These are phyloP conservation scores for Leucoagaricus sp. DNA, from an alignment of 1,284 basidiomycete species.

Conservation along the genomic window DNA sequence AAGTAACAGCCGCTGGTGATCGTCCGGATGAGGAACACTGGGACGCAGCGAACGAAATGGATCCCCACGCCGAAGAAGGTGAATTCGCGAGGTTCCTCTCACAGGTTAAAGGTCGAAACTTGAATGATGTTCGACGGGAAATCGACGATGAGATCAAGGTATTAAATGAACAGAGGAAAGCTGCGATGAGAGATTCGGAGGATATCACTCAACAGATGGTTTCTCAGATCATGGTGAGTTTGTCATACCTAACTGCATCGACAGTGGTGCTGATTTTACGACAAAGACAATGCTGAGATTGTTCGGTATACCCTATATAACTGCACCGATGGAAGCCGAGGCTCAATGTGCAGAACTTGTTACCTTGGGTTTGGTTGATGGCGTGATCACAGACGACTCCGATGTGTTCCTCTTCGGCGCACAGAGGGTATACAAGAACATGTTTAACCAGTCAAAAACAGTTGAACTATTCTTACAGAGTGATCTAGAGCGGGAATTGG, in stretches of 20 bases:
- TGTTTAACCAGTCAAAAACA: conserved; percentile 99
- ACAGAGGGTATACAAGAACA: conserved; percentile 93
- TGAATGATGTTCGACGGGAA: conserved; percentile 82
- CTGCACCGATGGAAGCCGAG: conserved; percentile 99
- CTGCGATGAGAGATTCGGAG: conserved; percentile 91
- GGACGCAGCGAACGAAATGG: conserved; percentile 83
- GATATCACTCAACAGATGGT: conserved; percentile 96
- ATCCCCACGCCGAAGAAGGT: conserved; percentile 80
- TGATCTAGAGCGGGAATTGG: conserved; percentile 89
- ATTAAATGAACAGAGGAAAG: conserved; percentile 83
- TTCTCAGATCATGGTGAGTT: conserved; percentile 85
- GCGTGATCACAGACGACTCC: conserved; percentile 98
- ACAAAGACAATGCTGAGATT: conserved; percentile 80
- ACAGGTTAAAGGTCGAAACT: conserved; percentile 82
- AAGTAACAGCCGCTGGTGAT: conserved; percentile 22
- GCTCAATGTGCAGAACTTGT: conserved; percentile 97
- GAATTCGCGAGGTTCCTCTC: conserved; percentile 93
- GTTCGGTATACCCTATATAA: conserved; percentile 98
- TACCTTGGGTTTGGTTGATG: conserved; percentile 86
- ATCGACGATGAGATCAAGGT: conserved; percentile 90
- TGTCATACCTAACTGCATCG: background rate
- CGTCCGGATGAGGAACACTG: conserved; percentile 40
- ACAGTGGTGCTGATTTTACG: background rate
- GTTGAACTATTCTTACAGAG: conserved; percentile 92
- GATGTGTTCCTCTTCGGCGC: conserved; percentile 99